Evolutionary conservation across 106 monocot genomes (phyloP).

Genomic region (Dactylorhiza incarnata): DNA sequence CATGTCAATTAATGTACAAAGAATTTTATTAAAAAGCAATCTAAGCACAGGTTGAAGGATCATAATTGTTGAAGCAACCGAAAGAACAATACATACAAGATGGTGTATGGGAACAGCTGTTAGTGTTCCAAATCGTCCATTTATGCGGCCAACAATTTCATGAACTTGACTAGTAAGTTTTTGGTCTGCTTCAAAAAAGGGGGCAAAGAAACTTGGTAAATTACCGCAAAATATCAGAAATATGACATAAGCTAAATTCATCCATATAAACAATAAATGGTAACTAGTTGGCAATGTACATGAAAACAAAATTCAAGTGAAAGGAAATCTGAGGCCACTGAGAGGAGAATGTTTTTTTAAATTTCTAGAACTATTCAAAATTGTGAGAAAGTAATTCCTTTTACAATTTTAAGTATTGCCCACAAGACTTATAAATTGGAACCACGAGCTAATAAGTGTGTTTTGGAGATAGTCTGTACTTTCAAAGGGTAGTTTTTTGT

Average conservation of each 20-base stretch:
- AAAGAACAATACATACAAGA: slow-evolving; percentile 49
- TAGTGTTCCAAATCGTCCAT: slow-evolving; percentile 96
- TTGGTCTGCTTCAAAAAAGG: slow-evolving; percentile 54
- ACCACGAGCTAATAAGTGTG: too few relatives aligned
- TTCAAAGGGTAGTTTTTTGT: too few relatives aligned
- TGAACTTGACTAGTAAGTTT: slow-evolving; percentile 97
- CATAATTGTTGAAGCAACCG: not conserved
- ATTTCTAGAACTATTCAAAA: too few relatives aligned
- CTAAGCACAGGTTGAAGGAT: not conserved
- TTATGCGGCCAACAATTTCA: slow-evolving; percentile 98
- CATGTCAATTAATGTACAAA: not conserved
- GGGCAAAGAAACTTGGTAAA: not conserved
- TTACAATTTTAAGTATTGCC: too few relatives aligned
- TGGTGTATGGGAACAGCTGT: slow-evolving; percentile 95
- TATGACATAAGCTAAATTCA: not conserved
- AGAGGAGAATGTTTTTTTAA: not conserved
- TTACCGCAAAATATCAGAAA: not conserved
- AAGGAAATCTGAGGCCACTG: not conserved
- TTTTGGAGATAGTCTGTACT: too few relatives aligned
- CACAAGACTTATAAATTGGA: too few relatives aligned
- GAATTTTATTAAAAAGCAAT: not conserved
- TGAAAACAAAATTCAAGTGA: not conserved
- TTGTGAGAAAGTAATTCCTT: too few relatives aligned
- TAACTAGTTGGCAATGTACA: not conserved
- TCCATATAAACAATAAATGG: not conserved